These are phyloP conservation scores for Glebionis coronaria DNA, from an alignment of 129 eudicot genomes.

Conservation along the genomic window DNA sequence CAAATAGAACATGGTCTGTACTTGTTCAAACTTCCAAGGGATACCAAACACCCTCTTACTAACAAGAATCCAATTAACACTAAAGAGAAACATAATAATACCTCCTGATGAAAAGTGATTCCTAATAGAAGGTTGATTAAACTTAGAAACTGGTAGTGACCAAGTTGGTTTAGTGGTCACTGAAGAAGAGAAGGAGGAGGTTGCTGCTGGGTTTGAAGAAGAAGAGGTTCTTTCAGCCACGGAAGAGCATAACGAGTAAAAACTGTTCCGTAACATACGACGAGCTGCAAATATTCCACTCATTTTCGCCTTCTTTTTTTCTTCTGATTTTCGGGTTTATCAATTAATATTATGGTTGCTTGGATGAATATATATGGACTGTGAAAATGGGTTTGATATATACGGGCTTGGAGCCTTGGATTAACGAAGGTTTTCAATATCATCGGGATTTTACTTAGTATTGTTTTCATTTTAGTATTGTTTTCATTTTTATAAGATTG, in stretches of 20 bases:
- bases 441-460: no score
- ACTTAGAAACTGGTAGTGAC: slow-evolving; percentile 21
- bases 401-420: no score
- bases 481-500: no score
- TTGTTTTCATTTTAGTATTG: no score
- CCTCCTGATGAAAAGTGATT: slow-evolving; percentile 37
- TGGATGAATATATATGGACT: no score
- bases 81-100: neutral
- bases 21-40: no score
- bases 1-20: no score
- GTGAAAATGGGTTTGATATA: no score
- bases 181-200: slow-evolving; percentile 21
- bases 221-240: slow-evolving; percentile 26
- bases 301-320: slow-evolving; percentile 10
- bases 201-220: slow-evolving; percentile 31
- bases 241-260: slow-evolving; percentile 32
- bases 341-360: no score
- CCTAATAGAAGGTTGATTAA: slow-evolving; percentile 26
- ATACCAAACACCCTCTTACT: no score
- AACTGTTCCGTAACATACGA: slow-evolving; percentile 34
- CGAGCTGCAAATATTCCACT: slow-evolving; percentile 34
- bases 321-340: no score
- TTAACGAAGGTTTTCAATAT: no score
- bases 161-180: slow-evolving; percentile 30
- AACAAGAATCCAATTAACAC: neutral